Conservation (phyloP, 2,329 filamentous ascomycete species). For the Penicillium sp. region DNA sequence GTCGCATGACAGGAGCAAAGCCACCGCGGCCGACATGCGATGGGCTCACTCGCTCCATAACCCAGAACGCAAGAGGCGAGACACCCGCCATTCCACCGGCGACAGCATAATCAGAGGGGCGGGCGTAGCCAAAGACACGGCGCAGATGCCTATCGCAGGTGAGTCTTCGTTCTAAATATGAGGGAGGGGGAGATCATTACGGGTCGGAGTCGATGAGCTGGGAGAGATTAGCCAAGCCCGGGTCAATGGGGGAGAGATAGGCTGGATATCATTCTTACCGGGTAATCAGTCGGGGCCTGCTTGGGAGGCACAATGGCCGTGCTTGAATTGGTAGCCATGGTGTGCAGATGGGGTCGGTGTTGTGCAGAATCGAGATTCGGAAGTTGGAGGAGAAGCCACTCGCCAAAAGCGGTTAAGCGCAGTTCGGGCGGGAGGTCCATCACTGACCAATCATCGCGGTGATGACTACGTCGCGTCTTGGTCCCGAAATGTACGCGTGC, state of each 20-base stretch:
- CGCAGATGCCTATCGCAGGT: conserved; percentile 67
- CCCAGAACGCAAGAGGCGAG: conserved; percentile 66
- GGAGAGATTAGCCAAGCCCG: conserved; percentile 19
- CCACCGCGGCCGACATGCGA: conserved; percentile 77
- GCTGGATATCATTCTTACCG: conserved; percentile 71
- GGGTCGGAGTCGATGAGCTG: conserved; percentile 99
- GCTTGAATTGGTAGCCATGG: conserved; percentile 37
- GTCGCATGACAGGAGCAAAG: conserved; percentile 75
- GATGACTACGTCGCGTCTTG: conserved; percentile 17
- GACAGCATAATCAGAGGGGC: conserved; percentile 72
- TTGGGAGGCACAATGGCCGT: conserved; percentile 64
- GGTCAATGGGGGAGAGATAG: conserved; percentile 5
- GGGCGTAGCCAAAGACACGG: conserved; percentile 81
- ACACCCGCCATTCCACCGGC: conserved; percentile 63
- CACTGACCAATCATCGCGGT: conserved; percentile 12
- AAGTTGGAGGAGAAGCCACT: conserved; percentile 26
- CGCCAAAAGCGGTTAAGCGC: conserved; percentile 15
- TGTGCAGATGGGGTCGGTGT: conserved; percentile 16
- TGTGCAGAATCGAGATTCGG: conserved; percentile 26
- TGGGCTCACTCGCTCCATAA: conserved; percentile 79
- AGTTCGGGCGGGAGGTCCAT: conserved; percentile 9
- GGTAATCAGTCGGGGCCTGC: conserved; percentile 74
- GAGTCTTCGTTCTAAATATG: conserved; percentile 25
- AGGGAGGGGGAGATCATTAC: conserved; percentile 52
- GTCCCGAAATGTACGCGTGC: no score